Evolutionary conservation across 352 stramenopile species (phyloP), one percentile per base, ranked within the genome.

Genomic region (Phytopythium boreale): DNA sequence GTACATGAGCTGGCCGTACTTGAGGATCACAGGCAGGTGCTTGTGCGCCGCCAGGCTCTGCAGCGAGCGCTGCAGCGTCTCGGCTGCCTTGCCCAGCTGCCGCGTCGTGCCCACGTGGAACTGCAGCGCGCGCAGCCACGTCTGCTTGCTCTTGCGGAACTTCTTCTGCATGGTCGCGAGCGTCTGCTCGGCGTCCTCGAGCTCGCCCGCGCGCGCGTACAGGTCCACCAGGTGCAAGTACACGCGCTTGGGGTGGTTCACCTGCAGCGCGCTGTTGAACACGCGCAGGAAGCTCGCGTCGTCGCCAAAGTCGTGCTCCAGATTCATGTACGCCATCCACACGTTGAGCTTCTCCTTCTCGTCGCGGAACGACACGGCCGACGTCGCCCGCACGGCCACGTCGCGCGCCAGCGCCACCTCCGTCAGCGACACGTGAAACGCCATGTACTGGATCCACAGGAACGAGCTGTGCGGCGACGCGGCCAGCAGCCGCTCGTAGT

Each of bases 391-490:
- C 47, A 94, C 77, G 0, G 95, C 96, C 56, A 99, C 95, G 69
- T 96, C 92, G 12, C 96, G 89, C 34, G 95, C 96, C 50, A 96
- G 76, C 11, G 91, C 87, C 56, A 98, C 86, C 66, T 99, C 94
- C 39, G 93, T 98, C 24, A 98, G 76, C 43, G 93, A 97, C 37
- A 99, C 79, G 74, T 98, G 90, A 80, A 98, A 98, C 19, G 96
- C 96, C 96, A 99, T 98, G 82, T 98, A 99, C 69, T 97, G 91
- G 69, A 99, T 98, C 96, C 96, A 99, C 64, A 98, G 61, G 76
- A 97, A 98, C 53, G 95, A 98, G 67, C 87, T 97, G 72, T 98
- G 97, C 19, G 96, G 96, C 58, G 88, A 96, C 55, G 95, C 92
- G 14, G 92, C 93, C 55, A 99, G 74, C 50, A 98, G 75, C 24